Evolutionary conservation across 2,329 filamentous ascomycete species (phyloP).

Genomic region (Diaporthe vexans): DNA sequence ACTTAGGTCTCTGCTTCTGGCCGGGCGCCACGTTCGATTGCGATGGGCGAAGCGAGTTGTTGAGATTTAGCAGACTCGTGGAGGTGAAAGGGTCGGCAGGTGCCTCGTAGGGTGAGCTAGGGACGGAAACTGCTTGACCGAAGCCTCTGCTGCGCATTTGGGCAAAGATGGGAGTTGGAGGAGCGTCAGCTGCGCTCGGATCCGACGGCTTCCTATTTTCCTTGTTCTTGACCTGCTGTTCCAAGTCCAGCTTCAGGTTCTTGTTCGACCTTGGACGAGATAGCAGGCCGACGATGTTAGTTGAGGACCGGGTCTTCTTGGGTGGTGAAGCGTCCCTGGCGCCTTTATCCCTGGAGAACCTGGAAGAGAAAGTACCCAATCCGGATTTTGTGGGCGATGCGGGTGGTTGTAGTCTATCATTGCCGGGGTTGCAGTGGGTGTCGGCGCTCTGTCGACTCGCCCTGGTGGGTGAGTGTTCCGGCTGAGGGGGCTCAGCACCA

Average conservation of each 20-base stretch:
- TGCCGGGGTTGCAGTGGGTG: conserved; percentile 8
- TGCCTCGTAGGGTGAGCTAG: conserved; percentile 37
- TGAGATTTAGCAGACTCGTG: conserved; percentile 39
- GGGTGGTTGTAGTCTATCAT: conserved; percentile 9
- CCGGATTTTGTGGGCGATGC: conserved; percentile 61
- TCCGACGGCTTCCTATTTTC: conserved; percentile 81
- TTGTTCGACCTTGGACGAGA: conserved; percentile 81
- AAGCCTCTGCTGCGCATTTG: conserved; percentile 71
- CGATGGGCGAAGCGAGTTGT: conserved; percentile 42
- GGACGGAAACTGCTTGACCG: conserved; percentile 46
- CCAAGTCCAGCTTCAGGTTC: conserved; percentile 58
- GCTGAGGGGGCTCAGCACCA: conserved; percentile 29
- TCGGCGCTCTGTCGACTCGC: conserved; percentile 2
- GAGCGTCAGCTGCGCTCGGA: conserved; percentile 50
- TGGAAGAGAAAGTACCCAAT: conserved; percentile 58
- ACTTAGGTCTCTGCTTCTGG: conserved; percentile 64
- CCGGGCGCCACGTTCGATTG: conserved; percentile 33
- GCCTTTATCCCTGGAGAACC: conserved; percentile 53
- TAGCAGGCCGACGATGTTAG: conserved; percentile 83
- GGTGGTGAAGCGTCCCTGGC: conserved; percentile 61
- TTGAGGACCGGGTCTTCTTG: conserved; percentile 86
- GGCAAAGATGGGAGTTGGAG: conserved; percentile 82
- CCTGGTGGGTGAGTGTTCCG: conserved; percentile 35
- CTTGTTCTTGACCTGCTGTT: conserved; percentile 74
- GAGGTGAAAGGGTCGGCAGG: conserved; percentile 38